These are phyloP conservation scores for Didymella keratinophila DNA, from an alignment of 2,329 filamentous ascomycete species.

Conservation along the genomic window DNA sequence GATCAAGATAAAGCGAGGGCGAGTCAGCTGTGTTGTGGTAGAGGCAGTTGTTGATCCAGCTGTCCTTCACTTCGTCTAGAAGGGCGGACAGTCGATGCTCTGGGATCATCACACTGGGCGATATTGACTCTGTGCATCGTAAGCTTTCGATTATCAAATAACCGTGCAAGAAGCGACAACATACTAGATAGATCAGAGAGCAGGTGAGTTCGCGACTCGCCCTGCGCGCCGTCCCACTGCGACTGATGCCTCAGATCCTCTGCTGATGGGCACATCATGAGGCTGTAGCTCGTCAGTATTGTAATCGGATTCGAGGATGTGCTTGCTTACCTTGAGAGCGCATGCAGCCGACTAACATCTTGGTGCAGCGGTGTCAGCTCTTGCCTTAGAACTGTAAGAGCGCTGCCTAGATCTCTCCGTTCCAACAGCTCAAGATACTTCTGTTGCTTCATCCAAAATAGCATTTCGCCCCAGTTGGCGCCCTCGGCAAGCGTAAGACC, in stretches of 20 bases:
- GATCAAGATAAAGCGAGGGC: conserved; percentile 88
- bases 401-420: conserved; percentile 72
- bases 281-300: conserved; percentile 57
- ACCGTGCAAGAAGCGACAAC: conserved; percentile 35
- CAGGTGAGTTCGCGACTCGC: conserved; percentile 75
- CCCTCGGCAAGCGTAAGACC: conserved; percentile 78
- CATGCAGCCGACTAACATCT: conserved; percentile 78
- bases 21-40: conserved; percentile 84
- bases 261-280: conserved; percentile 85
- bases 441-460: conserved; percentile 88
- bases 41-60: conserved; percentile 81
- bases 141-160: conserved; percentile 13
- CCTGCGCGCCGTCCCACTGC: conserved; percentile 83
- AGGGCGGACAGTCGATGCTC: conserved; percentile 85
- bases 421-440: conserved; percentile 94
- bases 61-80: conserved; percentile 82
- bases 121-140: conserved; percentile 75
- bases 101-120: conserved; percentile 95
- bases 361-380: conserved; percentile 88
- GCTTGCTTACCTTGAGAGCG: conserved; percentile 71
- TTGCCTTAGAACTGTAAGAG: conserved; percentile 81
- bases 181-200: conserved; percentile 85
- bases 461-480: conserved; percentile 80
- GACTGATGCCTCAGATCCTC: conserved; percentile 80
- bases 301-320: background rate